phyloP scores from a whole-genome alignment of 2,329 filamentous ascomycete genomes.

The Tolypocladium amazonense region DNA sequence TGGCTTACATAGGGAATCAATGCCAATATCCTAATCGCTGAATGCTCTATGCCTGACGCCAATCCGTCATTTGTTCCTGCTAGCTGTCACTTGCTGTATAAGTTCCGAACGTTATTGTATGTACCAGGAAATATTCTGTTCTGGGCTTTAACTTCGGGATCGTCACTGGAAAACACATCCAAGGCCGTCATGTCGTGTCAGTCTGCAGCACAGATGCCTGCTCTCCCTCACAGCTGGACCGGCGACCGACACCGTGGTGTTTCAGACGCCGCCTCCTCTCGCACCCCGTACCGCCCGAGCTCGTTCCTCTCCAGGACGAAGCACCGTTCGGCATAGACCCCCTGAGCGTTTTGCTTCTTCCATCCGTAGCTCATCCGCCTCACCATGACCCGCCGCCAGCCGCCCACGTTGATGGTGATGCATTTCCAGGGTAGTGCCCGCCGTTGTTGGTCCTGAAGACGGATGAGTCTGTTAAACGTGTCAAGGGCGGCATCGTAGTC shows the following conservation, averaged over 20 bases:
- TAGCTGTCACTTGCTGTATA: background rate
- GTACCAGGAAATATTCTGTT: background rate
- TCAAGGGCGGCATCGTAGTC: conserved; percentile 26
- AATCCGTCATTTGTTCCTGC: background rate
- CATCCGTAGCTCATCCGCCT: conserved; percentile 29
- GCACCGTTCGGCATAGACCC: conserved; percentile 35
- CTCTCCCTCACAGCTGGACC: background rate
- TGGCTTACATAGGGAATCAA: background rate
- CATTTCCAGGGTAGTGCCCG: conserved; percentile 21
- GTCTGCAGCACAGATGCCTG: background rate
- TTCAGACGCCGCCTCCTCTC: conserved; percentile 17
- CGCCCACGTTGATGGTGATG: conserved; percentile 36
- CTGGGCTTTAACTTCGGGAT: background rate
- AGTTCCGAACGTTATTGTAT: background rate
- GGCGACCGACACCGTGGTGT: conserved; percentile 10
- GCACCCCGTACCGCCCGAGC: conserved; percentile 9
- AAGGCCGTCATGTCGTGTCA: background rate
- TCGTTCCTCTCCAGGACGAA: conserved; percentile 28
- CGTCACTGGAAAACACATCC: background rate
- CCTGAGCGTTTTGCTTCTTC: conserved; percentile 27
- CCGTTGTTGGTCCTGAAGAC: conserved; percentile 12
- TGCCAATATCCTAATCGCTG: background rate
- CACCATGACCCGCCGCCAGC: conserved; percentile 34
- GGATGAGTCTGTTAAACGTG: conserved; percentile 21
- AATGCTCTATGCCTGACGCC: background rate